phyloP scores from a whole-genome alignment of 495 filamentous ascomycete genomes.

The Trichoderma reesei region DNA sequence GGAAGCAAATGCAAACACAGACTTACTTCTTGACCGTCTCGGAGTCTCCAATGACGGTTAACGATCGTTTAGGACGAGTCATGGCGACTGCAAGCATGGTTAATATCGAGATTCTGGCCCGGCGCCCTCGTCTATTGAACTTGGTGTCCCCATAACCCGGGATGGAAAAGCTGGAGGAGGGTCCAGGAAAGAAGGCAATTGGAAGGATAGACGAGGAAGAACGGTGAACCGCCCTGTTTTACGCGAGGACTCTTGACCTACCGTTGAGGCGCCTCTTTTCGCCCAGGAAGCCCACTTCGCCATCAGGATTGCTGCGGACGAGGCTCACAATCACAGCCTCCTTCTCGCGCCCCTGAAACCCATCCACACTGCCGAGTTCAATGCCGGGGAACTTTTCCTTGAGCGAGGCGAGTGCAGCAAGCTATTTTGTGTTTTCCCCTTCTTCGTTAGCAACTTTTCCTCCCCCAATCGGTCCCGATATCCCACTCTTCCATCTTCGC shows the following conservation, averaged over 20 bases:
- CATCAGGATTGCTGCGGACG: conserved; percentile 76
- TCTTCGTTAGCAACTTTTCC: too few relatives aligned
- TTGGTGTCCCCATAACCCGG: too few relatives aligned
- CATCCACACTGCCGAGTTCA: conserved; percentile 90
- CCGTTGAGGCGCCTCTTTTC: conserved; percentile 90
- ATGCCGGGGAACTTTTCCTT: conserved; percentile 74
- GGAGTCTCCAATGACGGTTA: conserved; percentile 86
- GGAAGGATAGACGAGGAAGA: too few relatives aligned
- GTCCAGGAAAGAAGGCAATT: too few relatives aligned
- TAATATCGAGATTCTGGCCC: conserved; percentile 1
- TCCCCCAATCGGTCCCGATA: too few relatives aligned
- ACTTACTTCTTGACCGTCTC: conserved; percentile 80
- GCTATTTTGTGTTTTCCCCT: too few relatives aligned
- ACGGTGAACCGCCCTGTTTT: neutral
- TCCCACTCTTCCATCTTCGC: conserved; percentile 12
- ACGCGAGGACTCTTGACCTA: conserved; percentile 31
- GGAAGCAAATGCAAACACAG: conserved; percentile 10
- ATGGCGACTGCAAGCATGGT: conserved; percentile 61
- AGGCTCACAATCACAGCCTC: conserved; percentile 87
- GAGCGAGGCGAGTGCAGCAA: conserved; percentile 66
- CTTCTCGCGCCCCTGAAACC: conserved; percentile 95
- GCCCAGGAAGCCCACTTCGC: conserved; percentile 88
- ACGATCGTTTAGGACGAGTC: conserved; percentile 82
- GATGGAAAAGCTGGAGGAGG: too few relatives aligned
- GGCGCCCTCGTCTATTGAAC: too few relatives aligned